Evolutionary conservation across 2,329 filamentous ascomycete genomes (phyloP).

Genomic region (Xylariomycetidae sp.): DNA sequence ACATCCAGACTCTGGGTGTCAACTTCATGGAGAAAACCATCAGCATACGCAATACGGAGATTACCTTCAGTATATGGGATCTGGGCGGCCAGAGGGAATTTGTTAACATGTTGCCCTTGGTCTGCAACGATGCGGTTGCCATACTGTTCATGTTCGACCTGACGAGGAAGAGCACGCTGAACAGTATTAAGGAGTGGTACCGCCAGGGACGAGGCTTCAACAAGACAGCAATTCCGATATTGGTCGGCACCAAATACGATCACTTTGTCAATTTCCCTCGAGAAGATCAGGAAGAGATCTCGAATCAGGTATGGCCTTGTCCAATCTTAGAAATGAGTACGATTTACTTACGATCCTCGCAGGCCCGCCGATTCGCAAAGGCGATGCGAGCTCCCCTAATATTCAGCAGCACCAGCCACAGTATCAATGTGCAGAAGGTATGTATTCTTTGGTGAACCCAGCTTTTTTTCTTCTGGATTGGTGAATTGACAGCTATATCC

Average conservation of each 20-base stretch:
- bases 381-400: conserved; percentile 97
- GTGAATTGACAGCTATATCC: no score
- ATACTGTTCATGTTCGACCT: conserved; percentile 99
- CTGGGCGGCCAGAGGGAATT: conserved; percentile 96
- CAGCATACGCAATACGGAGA: conserved; percentile 97
- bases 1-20: conserved; percentile 96
- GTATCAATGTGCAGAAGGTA: conserved; percentile 98
- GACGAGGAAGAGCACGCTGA: conserved; percentile 94
- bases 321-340: neutral
- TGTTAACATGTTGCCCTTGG: conserved; percentile 98
- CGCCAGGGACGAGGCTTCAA: conserved; percentile 96
- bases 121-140: conserved; percentile 97
- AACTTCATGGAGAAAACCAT: conserved; percentile 99
- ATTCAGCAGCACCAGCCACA: conserved; percentile 98
- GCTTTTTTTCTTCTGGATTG: no score
- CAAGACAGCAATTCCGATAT: conserved; percentile 98
- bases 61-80: conserved; percentile 99
- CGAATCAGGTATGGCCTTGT: conserved; percentile 66
- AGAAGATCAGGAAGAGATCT: conserved; percentile 98
- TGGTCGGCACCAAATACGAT: conserved; percentile 97
- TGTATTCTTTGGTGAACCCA: no score
- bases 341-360: conserved; percentile 13
- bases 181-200: conserved; percentile 99
- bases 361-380: conserved; percentile 94
- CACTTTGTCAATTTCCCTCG: conserved; percentile 98